Conservation (phyloP, 176 grass and related monocot species). For the Zoysia pacifica region DNA sequence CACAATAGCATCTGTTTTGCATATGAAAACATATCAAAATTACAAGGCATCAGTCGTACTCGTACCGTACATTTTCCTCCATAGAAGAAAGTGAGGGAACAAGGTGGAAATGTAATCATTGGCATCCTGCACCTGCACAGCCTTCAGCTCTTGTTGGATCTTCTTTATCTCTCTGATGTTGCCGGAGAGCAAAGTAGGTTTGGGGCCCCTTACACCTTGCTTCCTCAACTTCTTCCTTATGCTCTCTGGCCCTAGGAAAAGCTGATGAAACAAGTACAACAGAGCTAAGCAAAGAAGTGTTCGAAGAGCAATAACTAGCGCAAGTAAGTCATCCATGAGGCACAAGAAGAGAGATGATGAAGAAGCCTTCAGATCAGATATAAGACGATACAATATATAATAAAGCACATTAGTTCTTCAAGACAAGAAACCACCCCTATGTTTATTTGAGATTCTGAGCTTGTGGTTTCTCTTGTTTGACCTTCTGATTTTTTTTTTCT, state of each 20-base stretch:
- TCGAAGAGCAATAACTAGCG: slow-evolving; percentile 11
- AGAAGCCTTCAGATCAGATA: slow-evolving; percentile 2
- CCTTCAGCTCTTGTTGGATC: slow-evolving; percentile 43
- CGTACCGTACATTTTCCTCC: slow-evolving; percentile 70
- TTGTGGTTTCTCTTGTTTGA: slow-evolving; percentile 31
- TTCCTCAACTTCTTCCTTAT: slow-evolving; percentile 58
- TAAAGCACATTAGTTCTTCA: not conserved
- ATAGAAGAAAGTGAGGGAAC: slow-evolving; percentile 62
- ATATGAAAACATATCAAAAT: not conserved
- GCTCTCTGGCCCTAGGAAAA: slow-evolving; percentile 43
- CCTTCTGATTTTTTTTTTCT: not conserved
- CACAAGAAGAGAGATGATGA: slow-evolving; percentile 3
- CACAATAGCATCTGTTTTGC: not conserved
- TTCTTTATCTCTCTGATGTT: slow-evolving; percentile 72
- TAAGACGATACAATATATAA: slow-evolving; percentile 7
- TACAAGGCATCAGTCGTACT: slow-evolving; percentile 31
- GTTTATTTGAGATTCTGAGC: slow-evolving; percentile 23
- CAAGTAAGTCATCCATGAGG: slow-evolving; percentile 33
- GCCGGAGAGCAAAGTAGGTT: slow-evolving; percentile 58
- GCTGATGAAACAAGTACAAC: slow-evolving; percentile 44
- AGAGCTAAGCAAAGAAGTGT: slow-evolving; percentile 33
- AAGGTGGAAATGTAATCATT: slow-evolving; percentile 49
- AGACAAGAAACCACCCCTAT: not conserved
- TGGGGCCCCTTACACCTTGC: slow-evolving; percentile 72
- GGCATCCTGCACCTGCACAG: slow-evolving; percentile 13